Base-by-base conservation (phyloP, 306 rosid species). In the Vigna hirtella region DNA sequence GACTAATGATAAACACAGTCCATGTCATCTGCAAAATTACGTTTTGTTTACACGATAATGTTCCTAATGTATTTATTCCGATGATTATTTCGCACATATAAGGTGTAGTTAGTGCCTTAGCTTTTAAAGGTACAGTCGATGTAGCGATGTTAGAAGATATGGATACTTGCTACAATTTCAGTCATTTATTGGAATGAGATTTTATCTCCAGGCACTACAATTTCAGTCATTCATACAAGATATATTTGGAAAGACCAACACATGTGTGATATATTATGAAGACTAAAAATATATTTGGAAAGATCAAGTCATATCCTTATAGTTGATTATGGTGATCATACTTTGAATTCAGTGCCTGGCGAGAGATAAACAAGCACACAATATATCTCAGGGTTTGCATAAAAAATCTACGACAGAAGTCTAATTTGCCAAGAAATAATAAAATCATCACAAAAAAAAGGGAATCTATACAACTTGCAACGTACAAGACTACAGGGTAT, bases 361-460 rank as follows among this genome's bases (percentile, higher is more conserved):
- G 17, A 26, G n/a, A 11, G 2, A 20, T 9, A 9, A 7, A 11
- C 43, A 32, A 10, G 3, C 42, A 28, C 16, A 61, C 7, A 28
- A 36, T 17, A 52, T 2, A 17, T 52, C 20, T 16, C 14, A 14
- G 68, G 16, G 22, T 2, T 32, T 36, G 45, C 10, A 30, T 30
- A 8, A 5, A 30, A 7, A 34, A 9, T 26, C 8, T 64, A 22
- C 14, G 7, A 45, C 28, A 26, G 42, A 24, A 22, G 15, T 45
- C 56, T 26, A 43, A 26, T 47, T 66, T 20, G n/a, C 38, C n/a
- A 45, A 66, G 56, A 67, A 22, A 45, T 36, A 66, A 67, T 42
- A 13, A 6, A 45, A 24, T 14, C 56, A 67, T 43, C 5, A 20
- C 22, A 30, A 30, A 26, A 3, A 22, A 26, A 28, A 9, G 3